These are phyloP conservation scores for Ganoderma lucidum DNA, from an alignment of 1,284 basidiomycete species.

Conservation along the genomic window DNA sequence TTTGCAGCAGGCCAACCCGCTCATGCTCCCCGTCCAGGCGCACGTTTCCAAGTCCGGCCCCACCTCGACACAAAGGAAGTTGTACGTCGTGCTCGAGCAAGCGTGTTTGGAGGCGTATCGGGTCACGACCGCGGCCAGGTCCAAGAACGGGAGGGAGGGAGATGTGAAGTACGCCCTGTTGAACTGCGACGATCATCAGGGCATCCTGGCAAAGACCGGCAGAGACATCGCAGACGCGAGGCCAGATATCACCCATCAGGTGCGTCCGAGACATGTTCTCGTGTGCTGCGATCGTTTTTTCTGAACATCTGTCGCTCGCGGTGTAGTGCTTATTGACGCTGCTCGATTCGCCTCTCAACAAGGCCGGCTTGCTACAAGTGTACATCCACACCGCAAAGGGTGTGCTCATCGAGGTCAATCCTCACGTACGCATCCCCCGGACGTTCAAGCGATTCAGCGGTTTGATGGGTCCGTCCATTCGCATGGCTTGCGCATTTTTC, in stretches of 20 bases:
- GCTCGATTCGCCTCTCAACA: slow-evolving; percentile 98
- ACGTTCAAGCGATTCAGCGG: slow-evolving; percentile 99
- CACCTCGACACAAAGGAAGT: slow-evolving; percentile 62
- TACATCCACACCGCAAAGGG: slow-evolving; percentile 99
- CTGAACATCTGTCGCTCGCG: background rate
- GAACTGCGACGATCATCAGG: slow-evolving; percentile 99
- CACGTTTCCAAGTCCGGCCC: slow-evolving; percentile 70
- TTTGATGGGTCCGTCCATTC: slow-evolving; percentile 84
- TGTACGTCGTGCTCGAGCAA: slow-evolving; percentile 93
- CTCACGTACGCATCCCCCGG: slow-evolving; percentile 95
- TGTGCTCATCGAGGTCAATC: slow-evolving; percentile 98
- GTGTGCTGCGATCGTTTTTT: background rate
- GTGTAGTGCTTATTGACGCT: slow-evolving; percentile 92
- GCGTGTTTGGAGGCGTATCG: slow-evolving; percentile 97
- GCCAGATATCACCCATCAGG: slow-evolving; percentile 99
- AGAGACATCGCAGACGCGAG: slow-evolving; percentile 98
- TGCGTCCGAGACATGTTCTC: slow-evolving; percentile 45
- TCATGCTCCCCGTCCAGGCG: slow-evolving; percentile 83
- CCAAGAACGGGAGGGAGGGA: slow-evolving; percentile 60
- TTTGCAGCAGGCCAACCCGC: slow-evolving; percentile 66
- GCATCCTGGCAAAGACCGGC: slow-evolving; percentile 97
- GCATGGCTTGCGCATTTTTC: slow-evolving; percentile 9
- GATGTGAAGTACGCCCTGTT: slow-evolving; percentile 97
- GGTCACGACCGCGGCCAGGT: slow-evolving; percentile 68
- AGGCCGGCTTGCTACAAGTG: slow-evolving; percentile 95